These are phyloP conservation scores for Penicillium silybi DNA, from an alignment of 495 filamentous ascomycete genomes.

Conservation along the genomic window DNA sequence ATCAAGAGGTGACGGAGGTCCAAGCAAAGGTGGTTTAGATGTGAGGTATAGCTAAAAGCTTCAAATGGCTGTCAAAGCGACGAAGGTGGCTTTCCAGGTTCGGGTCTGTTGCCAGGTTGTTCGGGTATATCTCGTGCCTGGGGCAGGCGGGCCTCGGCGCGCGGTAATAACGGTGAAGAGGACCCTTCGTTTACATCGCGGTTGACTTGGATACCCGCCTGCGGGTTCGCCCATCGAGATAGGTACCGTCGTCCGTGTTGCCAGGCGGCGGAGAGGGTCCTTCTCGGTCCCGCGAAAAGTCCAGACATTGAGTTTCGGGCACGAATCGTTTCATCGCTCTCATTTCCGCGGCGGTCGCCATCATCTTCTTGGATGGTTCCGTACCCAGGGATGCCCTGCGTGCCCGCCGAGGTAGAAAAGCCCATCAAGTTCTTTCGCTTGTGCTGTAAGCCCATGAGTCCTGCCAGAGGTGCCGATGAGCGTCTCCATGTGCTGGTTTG, in stretches of 20 bases:
- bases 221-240: slow-evolving; percentile 23
- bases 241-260: slow-evolving; percentile 25
- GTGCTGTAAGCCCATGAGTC: slow-evolving; percentile 18
- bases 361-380: slow-evolving; percentile 27
- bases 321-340: neutral
- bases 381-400: slow-evolving; percentile 17
- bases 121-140: neutral
- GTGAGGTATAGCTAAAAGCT: neutral
- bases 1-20: neutral
- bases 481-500: slow-evolving; percentile 17
- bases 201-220: slow-evolving; percentile 11
- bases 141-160: slow-evolving; percentile 1
- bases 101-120: neutral
- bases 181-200: slow-evolving; percentile 4
- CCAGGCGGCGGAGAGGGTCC: slow-evolving; percentile 25
- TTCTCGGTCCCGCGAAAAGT: slow-evolving; percentile 35
- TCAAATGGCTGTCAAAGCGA: slow-evolving; percentile 2
- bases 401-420: neutral
- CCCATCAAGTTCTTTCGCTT: slow-evolving; percentile 11
- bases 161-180: slow-evolving; percentile 19
- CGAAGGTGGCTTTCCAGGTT: neutral
- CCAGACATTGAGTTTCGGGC: neutral
- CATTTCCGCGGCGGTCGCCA: neutral
- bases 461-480: slow-evolving; percentile 26
- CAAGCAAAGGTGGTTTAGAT: neutral